phyloP scores from a whole-genome alignment of 108 stramenopile species.

The Nitzschia sp. region DNA sequence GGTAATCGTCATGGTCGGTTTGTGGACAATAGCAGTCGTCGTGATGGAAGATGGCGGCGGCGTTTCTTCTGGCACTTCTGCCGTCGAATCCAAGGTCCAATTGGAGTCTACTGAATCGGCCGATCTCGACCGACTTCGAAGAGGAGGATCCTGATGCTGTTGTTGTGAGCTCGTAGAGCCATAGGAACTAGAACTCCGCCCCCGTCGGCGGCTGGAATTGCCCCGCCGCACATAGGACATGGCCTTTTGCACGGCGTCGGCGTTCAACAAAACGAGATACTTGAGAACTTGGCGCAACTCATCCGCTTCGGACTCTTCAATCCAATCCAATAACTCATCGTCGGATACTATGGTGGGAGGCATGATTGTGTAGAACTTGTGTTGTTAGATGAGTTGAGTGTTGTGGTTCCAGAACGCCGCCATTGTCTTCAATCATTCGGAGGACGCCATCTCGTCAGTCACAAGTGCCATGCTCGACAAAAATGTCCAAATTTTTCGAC shows the following conservation, averaged over 20 bases:
- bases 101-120: background rate
- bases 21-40: background rate
- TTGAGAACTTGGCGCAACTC: conserved; percentile 29
- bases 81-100: background rate
- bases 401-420: background rate
- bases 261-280: conserved; percentile 25
- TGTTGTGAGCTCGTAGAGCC: background rate
- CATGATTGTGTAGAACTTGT: background rate
- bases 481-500: too few relatives aligned
- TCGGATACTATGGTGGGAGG: conserved; percentile 12
- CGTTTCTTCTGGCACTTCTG: background rate
- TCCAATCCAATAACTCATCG: conserved; percentile 3
- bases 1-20: background rate
- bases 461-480: too few relatives aligned
- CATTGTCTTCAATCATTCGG: background rate
- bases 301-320: conserved; percentile 1
- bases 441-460: too few relatives aligned
- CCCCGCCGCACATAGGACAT: conserved; percentile 20
- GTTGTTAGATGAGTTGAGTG: background rate
- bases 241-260: conserved; percentile 28
- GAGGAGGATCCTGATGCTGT: background rate
- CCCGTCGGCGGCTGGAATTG: background rate
- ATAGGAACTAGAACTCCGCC: background rate
- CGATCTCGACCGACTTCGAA: background rate
- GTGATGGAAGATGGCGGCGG: background rate